Evolutionary conservation across 306 rosid genomes (phyloP), one percentile per base, ranked within the genome.

Genomic region (Medicago lupulina): DNA sequence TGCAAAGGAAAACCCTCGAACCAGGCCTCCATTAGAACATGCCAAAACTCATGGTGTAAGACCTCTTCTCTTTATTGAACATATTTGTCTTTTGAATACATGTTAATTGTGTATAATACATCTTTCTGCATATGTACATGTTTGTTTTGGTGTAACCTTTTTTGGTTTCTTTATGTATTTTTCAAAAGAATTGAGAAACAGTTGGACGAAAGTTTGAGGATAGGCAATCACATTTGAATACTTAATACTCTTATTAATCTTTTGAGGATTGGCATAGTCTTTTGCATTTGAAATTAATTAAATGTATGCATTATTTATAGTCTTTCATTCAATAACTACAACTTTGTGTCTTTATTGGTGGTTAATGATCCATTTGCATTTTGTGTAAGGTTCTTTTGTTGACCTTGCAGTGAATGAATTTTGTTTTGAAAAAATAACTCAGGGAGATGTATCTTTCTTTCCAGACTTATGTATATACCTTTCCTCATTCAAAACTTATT

Each of bases 1-100:
- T 1, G 89, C 85, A 85, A 95, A 84, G 90, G 83, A 28, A 71
- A 85, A 83, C 76, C 70, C 83, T 44, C 80, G 74, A 71, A 70
- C 65, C 73, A 85, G 75, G 68, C 80, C 84, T 80, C 84, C 79
- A 81, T 80, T 79, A 78, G 86, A 78, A 54, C 76, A 87, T 65
- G 85, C 63, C 63, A 88, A 86, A 83, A 68, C 91, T 88, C 85
- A 68, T 19, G 75, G 82, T 76, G 97, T 91, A 89, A 87, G 92
- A 59, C 77, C 44, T 59, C 79, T 53, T 14, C 44, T 59, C 79
- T n/a, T 36, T 53, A 47, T 54, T 68, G n/a, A 16, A 46, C 16
- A 54, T 60, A 63, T 79, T 28, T 53, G 9, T 38, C 75, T 74
- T 70, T 50, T 38, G 18, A 34, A 10, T 14, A 40, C 5, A 38